Conservation (phyloP, 371 early-diverging fungal species). For the Circinella umbellata region DNA sequence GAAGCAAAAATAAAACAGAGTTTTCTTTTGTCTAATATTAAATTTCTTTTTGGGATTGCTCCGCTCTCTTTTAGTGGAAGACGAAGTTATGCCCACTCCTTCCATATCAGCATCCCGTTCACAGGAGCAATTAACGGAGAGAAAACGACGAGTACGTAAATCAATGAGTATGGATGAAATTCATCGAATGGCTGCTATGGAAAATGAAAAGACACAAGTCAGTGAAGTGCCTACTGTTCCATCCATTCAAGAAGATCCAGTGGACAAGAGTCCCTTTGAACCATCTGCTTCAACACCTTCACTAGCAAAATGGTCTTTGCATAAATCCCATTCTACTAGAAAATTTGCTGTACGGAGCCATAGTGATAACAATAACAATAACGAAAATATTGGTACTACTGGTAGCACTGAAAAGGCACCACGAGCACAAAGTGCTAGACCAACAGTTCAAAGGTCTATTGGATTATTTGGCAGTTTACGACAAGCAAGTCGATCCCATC, state of each 20-base stretch:
- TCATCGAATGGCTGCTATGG: constrained; percentile 8
- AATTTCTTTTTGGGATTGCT: background rate
- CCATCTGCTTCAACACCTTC: background rate
- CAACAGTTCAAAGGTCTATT: constrained; percentile 2
- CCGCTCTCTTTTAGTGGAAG: background rate
- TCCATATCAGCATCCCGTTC: background rate
- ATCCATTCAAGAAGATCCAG: background rate
- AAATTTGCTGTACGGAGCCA: background rate
- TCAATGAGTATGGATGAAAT: constrained; percentile 26
- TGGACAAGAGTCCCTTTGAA: background rate
- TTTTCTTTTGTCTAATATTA: too few relatives aligned
- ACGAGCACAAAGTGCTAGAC: background rate
- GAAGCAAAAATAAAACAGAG: too few relatives aligned
- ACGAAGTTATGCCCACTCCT: background rate
- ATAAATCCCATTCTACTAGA: background rate
- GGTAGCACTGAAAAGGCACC: background rate
- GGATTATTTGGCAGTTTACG: constrained; percentile 34
- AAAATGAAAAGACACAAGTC: constrained; percentile 13
- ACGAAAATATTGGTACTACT: background rate
- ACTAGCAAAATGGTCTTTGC: background rate
- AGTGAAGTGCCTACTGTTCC: background rate
- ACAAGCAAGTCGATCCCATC: constrained; percentile 24
- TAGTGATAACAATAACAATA: background rate
- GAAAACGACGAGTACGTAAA: constrained; percentile 20
- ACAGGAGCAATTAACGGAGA: constrained; percentile 4